phyloP scores from a whole-genome alignment of 2,329 filamentous ascomycete genomes.

The Coniochaeta pulveracea region DNA sequence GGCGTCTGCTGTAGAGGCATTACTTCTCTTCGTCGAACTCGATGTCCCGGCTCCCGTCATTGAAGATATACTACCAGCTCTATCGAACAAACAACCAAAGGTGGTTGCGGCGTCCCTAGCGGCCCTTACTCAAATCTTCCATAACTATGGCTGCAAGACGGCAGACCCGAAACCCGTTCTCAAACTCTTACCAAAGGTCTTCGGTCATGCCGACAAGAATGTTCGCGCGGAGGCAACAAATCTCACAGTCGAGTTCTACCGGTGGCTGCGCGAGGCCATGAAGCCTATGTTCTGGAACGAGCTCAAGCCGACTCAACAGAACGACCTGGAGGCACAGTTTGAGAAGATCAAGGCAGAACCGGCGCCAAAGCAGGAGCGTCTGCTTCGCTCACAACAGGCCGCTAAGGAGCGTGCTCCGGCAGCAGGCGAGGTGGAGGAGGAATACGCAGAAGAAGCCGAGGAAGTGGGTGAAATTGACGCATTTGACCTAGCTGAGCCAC shows the following conservation, averaged over 20 bases:
- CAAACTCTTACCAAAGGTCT: slow-evolving; percentile 81
- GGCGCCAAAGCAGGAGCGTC: slow-evolving; percentile 77
- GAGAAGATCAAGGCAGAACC: slow-evolving; percentile 86
- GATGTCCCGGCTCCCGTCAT: slow-evolving; percentile 78
- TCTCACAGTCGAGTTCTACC: slow-evolving; percentile 85
- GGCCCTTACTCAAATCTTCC: slow-evolving; percentile 73
- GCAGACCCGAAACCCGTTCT: slow-evolving; percentile 88
- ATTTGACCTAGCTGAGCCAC: slow-evolving; percentile 73
- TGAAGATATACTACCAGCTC: slow-evolving; percentile 74
- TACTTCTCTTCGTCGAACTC: slow-evolving; percentile 81
- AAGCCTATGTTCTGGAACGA: slow-evolving; percentile 97
- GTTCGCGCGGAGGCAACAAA: slow-evolving; percentile 89
- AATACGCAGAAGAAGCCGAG: slow-evolving; percentile 49
- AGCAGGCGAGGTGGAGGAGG: slow-evolving; percentile 40
- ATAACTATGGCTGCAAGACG: slow-evolving; percentile 90
- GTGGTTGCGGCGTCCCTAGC: slow-evolving; percentile 62
- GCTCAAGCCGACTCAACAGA: slow-evolving; percentile 88
- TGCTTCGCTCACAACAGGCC: slow-evolving; percentile 82
- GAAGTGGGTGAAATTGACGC: slow-evolving; percentile 65
- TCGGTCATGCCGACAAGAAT: slow-evolving; percentile 96
- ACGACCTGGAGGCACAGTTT: slow-evolving; percentile 86
- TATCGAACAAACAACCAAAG: slow-evolving; percentile 86
- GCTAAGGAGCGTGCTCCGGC: slow-evolving; percentile 61
- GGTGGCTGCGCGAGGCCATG: slow-evolving; percentile 96
- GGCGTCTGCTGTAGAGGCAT: slow-evolving; percentile 70